phyloP scores from a whole-genome alignment of 805 yeast species.

The Myxozyma nipponensis region DNA sequence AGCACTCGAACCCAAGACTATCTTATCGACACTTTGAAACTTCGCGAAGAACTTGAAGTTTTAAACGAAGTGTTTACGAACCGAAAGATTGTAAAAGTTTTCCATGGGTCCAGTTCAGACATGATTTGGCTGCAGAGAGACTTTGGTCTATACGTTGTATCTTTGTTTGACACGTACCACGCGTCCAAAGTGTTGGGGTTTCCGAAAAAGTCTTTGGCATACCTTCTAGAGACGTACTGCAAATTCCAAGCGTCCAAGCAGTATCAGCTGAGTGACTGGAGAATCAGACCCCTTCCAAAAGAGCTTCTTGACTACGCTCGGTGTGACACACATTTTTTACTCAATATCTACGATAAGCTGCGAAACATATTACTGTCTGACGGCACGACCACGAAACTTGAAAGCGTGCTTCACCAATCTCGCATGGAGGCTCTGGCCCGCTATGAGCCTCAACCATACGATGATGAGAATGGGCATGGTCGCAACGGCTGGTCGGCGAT shows the following conservation, averaged over 20 bases:
- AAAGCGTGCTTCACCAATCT: slow-evolving; percentile 67
- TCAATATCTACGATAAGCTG: slow-evolving; percentile 73
- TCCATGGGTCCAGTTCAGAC: slow-evolving; percentile 97
- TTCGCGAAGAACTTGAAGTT: slow-evolving; percentile 64
- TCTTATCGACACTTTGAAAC: slow-evolving; percentile 76
- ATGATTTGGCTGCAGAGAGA: slow-evolving; percentile 96
- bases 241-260: slow-evolving; percentile 85
- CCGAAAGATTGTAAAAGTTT: slow-evolving; percentile 76
- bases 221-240: slow-evolving; percentile 72
- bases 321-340: slow-evolving; percentile 88
- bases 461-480: slow-evolving; percentile 33
- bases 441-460: slow-evolving; percentile 73
- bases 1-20: slow-evolving; percentile 78
- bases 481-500: slow-evolving; percentile 63
- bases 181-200: slow-evolving; percentile 79
- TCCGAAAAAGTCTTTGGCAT: slow-evolving; percentile 80
- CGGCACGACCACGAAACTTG: slow-evolving; percentile 26
- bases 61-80: slow-evolving; percentile 76
- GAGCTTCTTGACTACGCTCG: slow-evolving; percentile 84
- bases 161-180: slow-evolving; percentile 87
- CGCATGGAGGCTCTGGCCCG: slow-evolving; percentile 74
- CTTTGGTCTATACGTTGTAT: slow-evolving; percentile 83
- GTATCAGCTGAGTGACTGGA: slow-evolving; percentile 96
- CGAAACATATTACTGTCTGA: slow-evolving; percentile 50
- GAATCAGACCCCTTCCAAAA: slow-evolving; percentile 73